Percentiles rank a stretch among this genome's conserved stretches.
Conservation (phyloP, 192 early-diverging fungal genomes). For the Umbelopsis isabellina region DNA sequence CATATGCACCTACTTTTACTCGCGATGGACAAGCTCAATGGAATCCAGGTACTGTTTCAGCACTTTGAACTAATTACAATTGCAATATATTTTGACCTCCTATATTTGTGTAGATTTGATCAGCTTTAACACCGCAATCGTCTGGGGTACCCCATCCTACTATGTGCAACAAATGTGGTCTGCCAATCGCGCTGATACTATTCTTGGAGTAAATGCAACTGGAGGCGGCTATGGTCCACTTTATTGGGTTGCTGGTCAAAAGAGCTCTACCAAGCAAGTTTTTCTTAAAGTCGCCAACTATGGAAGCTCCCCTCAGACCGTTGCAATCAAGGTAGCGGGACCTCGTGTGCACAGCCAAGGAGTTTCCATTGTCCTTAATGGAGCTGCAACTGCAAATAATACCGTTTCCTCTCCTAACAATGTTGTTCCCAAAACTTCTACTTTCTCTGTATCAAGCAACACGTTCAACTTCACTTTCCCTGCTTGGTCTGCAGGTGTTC, state of each 20-base stretch:
- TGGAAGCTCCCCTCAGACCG: constrained; percentile 21
- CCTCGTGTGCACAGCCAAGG: constrained; percentile 24
- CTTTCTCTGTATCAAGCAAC: constrained; percentile 13
- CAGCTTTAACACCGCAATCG: constrained; percentile 24
- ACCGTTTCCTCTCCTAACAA: constrained; percentile 17
- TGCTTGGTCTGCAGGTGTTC: constrained; percentile 25
- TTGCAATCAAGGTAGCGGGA: constrained; percentile 19
- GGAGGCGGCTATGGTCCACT: constrained; percentile 27
- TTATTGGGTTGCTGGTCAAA: constrained; percentile 36
- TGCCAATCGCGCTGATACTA: constrained; percentile 16
- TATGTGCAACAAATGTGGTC: constrained; percentile 34
- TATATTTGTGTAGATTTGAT: constrained; percentile 24
- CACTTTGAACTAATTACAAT: neutral
- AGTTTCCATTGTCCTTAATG: constrained; percentile 14
- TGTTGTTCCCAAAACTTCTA: constrained; percentile 5
- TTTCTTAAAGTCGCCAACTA: constrained; percentile 38
- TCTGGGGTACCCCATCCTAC: constrained; percentile 31
- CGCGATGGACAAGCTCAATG: constrained; percentile 31
- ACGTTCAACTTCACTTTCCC: constrained; percentile 30
- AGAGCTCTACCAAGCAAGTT: constrained; percentile 28
- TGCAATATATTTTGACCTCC: neutral
- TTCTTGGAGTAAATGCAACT: constrained; percentile 30
- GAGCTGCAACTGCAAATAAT: constrained; percentile 14
- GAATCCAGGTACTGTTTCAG: constrained; percentile 25
- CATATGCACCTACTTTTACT: constrained; percentile 33